Evolutionary conservation across 495 filamentous ascomycete genomes (phyloP), one percentile per base, ranked within the genome.

Genomic region (Tuber aestivum): DNA sequence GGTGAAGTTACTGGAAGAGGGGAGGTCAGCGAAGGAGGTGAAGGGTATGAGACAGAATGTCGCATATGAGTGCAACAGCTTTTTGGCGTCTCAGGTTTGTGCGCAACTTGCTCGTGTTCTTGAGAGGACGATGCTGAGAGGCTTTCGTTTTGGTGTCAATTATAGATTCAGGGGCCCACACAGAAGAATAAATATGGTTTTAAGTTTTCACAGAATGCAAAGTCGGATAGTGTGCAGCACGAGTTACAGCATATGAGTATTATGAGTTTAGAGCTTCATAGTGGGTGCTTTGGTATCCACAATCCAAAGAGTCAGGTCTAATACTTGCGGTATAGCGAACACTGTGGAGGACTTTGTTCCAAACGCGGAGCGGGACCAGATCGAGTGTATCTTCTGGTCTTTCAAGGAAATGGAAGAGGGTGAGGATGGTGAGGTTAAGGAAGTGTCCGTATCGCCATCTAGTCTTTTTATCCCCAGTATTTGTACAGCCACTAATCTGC

Each of bases 231-330:
- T 81, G 91, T 95, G 50, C 88, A 92, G 78, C 92, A 95, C 77
- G 93, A 97, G 82, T 89, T 90, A 9, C 94, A 97, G 78, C 94
- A 97, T 83, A 98, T 98, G 94, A 97, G 93, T 84, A 93, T 90
- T 45, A 94, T 99, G 94, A 94, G 94, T 79, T 83, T 99, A 9
- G 95, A 99, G 82, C 83, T 98, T n/a, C 95, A 99, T 83, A 75
- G 81, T 80, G 76, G 32, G 56, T 42, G 74, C 18, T 20, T 68
- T 23, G 73, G n/a, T 18, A 72, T 27, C 21, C 27, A 21, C 23
- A 27, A 2, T 23, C 10, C 50, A 61, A 61, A 61, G 69, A 27
- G 20, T 37, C 38, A 9, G 68, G 44, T 38, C 41, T 77, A 45
- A 65, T 79, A 69, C 73, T 16, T 7, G 41, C 48, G 42, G 37